phyloP scores from a whole-genome alignment of 768 basidiomycete species.

The Termitomyces sp. region DNA sequence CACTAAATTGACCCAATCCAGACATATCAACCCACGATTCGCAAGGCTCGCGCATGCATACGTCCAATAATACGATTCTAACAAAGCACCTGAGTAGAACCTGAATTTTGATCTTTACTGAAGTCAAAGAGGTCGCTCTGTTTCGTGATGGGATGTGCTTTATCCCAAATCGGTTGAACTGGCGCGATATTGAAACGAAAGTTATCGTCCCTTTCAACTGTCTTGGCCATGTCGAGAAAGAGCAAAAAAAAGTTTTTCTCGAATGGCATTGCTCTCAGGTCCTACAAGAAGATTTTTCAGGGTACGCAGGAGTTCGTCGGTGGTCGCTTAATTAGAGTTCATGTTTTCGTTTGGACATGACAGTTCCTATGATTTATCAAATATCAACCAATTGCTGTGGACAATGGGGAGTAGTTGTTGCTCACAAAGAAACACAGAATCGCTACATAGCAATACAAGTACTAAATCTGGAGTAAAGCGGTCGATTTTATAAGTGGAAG shows the following conservation, averaged over 20 bases:
- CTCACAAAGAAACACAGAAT: slow-evolving; percentile 6
- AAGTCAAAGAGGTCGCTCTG: not conserved
- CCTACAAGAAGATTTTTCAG: not conserved
- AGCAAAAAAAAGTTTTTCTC: not conserved
- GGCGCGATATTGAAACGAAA: not conserved
- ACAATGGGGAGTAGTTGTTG: slow-evolving; percentile 3
- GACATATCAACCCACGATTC: not conserved
- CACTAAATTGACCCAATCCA: not conserved
- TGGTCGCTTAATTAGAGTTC: not conserved
- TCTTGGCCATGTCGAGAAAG: not conserved
- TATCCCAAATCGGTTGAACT: not conserved
- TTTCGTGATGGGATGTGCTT: not conserved
- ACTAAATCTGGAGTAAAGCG: not conserved
- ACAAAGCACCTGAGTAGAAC: not conserved
- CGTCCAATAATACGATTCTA: slow-evolving; percentile 1
- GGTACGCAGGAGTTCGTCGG: not conserved
- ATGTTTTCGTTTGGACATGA: not conserved
- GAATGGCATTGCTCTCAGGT: not conserved
- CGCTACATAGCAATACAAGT: not conserved
- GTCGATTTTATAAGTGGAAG: not conserved
- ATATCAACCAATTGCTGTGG: not conserved
- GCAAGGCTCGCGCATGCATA: not conserved
- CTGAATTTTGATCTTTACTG: not conserved
- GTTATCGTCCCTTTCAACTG: not conserved
- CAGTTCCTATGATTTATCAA: not conserved